Conservation (phyloP, 768 basidiomycete genomes). For the Kwoniella sp. region DNA sequence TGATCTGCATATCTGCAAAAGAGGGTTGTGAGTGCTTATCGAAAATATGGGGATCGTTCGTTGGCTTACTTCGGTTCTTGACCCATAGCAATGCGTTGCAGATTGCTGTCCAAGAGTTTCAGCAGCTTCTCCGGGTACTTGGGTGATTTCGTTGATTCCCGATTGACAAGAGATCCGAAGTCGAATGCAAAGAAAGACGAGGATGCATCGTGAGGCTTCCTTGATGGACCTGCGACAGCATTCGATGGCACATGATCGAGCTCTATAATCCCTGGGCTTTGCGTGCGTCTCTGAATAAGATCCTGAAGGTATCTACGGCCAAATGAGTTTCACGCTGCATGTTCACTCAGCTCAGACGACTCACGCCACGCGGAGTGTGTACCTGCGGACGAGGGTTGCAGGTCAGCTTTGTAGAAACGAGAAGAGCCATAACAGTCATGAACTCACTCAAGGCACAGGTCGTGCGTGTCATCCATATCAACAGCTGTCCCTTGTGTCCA, state of each 20-base stretch:
- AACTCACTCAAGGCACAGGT: conserved; percentile 27
- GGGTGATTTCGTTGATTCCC: conserved; percentile 64
- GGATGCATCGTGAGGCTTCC: conserved; percentile 24
- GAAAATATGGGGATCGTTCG: too few relatives aligned
- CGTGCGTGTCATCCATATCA: neutral
- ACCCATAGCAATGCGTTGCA: conserved; percentile 92
- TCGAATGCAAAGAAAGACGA: conserved; percentile 40
- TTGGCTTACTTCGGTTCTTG: conserved; percentile 78
- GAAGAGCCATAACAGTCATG: neutral
- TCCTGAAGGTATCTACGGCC: conserved; percentile 8
- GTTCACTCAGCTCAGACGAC: neutral
- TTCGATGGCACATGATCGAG: neutral
- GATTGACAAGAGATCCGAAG: conserved; percentile 29
- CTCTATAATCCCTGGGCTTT: neutral
- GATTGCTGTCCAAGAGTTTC: conserved; percentile 82
- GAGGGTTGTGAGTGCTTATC: neutral
- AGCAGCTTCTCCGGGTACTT: conserved; percentile 93
- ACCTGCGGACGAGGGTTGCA: conserved; percentile 22
- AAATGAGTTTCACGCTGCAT: neutral
- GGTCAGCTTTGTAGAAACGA: too few relatives aligned
- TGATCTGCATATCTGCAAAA: conserved; percentile 80
- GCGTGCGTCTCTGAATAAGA: neutral
- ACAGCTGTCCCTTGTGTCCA: neutral
- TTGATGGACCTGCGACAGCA: conserved; percentile 5
- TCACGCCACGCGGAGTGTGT: conserved; percentile 43